Percentiles rank a stretch among this genome's conserved stretches.
These are phyloP conservation scores for Pichia kudriavzevii DNA, from an alignment of 1,139 yeast species.

Conservation along the genomic window DNA sequence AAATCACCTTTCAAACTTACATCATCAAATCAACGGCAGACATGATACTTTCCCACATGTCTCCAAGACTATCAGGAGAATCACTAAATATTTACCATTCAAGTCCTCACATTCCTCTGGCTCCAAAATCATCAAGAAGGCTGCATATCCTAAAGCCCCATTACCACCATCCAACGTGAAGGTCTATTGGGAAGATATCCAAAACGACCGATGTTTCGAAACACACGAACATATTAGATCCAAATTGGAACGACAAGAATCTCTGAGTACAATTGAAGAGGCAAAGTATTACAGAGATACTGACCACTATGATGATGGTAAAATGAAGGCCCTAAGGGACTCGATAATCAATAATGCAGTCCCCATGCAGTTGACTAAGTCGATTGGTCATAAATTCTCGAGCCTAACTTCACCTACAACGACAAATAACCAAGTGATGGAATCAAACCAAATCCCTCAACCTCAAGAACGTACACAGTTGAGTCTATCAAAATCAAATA, in stretches of 20 bases:
- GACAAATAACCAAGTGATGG: no score
- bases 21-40: not conserved
- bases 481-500: no score
- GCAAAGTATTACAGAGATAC: slow-evolving; percentile 47
- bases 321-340: slow-evolving; percentile 61
- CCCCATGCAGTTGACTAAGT: slow-evolving; percentile 3
- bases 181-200: slow-evolving; percentile 19
- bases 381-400: slow-evolving; percentile 5
- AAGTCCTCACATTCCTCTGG: not conserved
- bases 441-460: no score
- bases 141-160: slow-evolving; percentile 37
- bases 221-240: slow-evolving; percentile 38
- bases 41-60: not conserved
- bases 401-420: no score
- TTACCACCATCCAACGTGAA: slow-evolving; percentile 24
- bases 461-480: no score
- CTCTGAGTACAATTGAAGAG: slow-evolving; percentile 59
- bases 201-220: slow-evolving; percentile 24
- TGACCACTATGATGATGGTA: slow-evolving; percentile 56
- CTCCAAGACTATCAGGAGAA: slow-evolving; percentile 3
- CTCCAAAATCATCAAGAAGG: slow-evolving; percentile 27
- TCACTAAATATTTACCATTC: slow-evolving; percentile 5
- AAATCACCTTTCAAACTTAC: not conserved
- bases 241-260: slow-evolving; percentile 47
- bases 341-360: slow-evolving; percentile 43